Conservation (phyloP, 345 rosid species). For the Mangifera indica region DNA sequence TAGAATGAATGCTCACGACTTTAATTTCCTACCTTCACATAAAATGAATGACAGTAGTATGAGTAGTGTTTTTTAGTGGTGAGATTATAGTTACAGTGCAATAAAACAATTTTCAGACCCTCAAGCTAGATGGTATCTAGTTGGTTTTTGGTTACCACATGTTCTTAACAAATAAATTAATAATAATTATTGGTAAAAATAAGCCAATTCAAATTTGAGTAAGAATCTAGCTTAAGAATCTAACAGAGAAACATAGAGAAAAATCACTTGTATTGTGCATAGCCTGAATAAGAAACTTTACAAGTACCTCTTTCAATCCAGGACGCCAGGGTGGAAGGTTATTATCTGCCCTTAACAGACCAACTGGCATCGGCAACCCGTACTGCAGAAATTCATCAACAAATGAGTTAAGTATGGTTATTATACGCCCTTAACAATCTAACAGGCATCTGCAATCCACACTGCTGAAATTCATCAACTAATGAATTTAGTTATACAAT, state of each 20-base stretch:
- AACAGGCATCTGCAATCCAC: conserved; percentile 78
- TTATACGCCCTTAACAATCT: conserved; percentile 88
- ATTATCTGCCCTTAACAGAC: conserved; percentile 85
- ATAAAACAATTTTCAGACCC: neutral
- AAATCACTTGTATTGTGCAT: neutral
- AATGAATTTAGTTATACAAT: conserved; percentile 6
- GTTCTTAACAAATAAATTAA: neutral
- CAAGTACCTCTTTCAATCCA: conserved; percentile 72
- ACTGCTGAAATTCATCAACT: conserved; percentile 46
- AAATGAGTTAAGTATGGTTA: conserved; percentile 40
- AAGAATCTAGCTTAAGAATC: no score
- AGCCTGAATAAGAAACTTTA: neutral
- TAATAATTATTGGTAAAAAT: neutral
- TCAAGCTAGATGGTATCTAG: neutral
- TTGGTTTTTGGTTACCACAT: neutral
- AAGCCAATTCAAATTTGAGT: neutral
- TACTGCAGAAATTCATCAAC: conserved; percentile 52
- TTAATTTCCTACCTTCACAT: no score
- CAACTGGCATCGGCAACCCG: conserved; percentile 78
- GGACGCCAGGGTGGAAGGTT: conserved; percentile 97
- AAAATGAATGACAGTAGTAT: no score
- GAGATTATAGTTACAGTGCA: neutral
- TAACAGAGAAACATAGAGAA: neutral
- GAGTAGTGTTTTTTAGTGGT: neutral
- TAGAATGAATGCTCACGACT: no score